Percentiles rank a stretch among this genome's conserved stretches.
Conservation (phyloP, 208 protist genomes). For the Trichomonas vaginalis region DNA sequence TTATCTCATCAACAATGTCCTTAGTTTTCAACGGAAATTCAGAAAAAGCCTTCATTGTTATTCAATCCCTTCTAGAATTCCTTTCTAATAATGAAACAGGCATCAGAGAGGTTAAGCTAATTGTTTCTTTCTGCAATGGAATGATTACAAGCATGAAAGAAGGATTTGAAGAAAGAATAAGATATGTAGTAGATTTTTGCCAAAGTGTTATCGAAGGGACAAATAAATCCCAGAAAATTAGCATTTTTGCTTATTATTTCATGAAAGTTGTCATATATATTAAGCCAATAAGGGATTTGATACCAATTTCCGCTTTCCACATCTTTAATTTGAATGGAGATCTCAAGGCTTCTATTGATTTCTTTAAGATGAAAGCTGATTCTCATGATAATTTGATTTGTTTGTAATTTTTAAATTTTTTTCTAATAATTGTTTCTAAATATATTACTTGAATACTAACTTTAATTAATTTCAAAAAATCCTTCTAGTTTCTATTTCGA, state of each 20-base stretch:
- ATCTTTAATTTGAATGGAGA: background rate
- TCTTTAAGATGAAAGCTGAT: background rate
- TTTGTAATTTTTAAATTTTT: too few relatives aligned
- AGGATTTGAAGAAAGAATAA: background rate
- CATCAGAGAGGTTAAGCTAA: background rate
- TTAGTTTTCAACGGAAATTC: background rate
- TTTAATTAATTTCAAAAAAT: too few relatives aligned
- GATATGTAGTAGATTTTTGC: background rate
- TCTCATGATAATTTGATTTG: too few relatives aligned
- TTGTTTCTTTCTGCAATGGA: background rate
- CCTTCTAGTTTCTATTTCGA: too few relatives aligned
- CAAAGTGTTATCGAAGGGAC: background rate
- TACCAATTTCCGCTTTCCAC: background rate
- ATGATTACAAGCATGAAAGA: background rate
- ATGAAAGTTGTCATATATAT: background rate
- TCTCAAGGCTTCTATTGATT: background rate
- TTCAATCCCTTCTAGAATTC: background rate
- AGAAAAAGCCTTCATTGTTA: background rate
- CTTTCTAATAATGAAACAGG: background rate
- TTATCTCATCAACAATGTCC: background rate
- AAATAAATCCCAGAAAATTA: background rate
- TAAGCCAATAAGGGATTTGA: background rate
- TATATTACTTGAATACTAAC: too few relatives aligned
- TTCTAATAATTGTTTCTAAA: too few relatives aligned
- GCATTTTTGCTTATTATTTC: background rate